A percentile compares a stretch with the other conserved stretches of the same genome.
These are phyloP conservation scores for Plectosphaerella sp. DNA, from an alignment of 2,329 filamentous ascomycete genomes.

Conservation along the genomic window DNA sequence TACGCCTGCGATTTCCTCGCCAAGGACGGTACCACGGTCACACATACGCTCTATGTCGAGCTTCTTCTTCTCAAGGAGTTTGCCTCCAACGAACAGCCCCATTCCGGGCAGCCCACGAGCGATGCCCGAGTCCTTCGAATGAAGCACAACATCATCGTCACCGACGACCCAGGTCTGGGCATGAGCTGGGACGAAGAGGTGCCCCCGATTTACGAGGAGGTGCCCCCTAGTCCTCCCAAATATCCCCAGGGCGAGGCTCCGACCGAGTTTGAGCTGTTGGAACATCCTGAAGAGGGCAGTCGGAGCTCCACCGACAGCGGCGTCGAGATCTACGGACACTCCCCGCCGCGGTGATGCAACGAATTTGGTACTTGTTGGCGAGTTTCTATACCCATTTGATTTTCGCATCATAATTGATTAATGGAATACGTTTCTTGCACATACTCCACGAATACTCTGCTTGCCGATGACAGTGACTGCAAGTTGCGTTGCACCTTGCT, in stretches of 20 bases:
- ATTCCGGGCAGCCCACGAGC: conserved; percentile 75
- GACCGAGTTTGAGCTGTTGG: conserved; percentile 32
- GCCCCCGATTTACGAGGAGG: conserved; percentile 89
- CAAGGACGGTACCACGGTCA: conserved; percentile 69
- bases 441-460: no score
- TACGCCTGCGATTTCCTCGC: conserved; percentile 75
- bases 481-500: no score
- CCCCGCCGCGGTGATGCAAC: neutral
- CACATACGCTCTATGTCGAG: conserved; percentile 83
- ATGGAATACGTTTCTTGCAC: no score
- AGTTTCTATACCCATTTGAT: no score
- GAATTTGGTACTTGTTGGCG: no score
- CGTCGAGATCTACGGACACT: neutral
- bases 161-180: conserved; percentile 77
- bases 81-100: conserved; percentile 61
- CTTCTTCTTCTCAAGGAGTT: conserved; percentile 94
- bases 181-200: conserved; percentile 96
- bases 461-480: no score
- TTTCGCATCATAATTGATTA: no score
- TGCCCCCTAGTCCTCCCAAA: conserved; percentile 76
- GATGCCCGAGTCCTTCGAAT: conserved; percentile 86
- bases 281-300: conserved; percentile 20
- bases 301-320: neutral
- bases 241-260: conserved; percentile 44
- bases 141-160: conserved; percentile 79